These are phyloP conservation scores for Lachnellula arida DNA, from an alignment of 2,329 filamentous ascomycete species.

Conservation along the genomic window DNA sequence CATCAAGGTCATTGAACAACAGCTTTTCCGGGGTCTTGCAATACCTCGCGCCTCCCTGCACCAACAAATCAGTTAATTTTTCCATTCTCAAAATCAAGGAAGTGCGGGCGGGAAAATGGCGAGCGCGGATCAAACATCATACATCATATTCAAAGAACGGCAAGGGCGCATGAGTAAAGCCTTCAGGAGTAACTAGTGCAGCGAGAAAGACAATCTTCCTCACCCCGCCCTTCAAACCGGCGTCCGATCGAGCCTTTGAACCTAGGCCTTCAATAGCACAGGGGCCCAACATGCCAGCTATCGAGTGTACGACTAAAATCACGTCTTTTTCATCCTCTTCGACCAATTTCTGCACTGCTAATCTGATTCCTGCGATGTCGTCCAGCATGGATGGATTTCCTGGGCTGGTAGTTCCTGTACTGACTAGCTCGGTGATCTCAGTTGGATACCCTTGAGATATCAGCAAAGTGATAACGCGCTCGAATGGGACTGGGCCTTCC, in stretches of 20 bases:
- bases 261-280: slow-evolving; percentile 22
- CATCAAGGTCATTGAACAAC: slow-evolving; percentile 9
- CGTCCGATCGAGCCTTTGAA: not conserved
- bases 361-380: slow-evolving; percentile 21
- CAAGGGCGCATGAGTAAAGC: slow-evolving; percentile 9
- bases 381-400: slow-evolving; percentile 20
- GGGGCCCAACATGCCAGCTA: slow-evolving; percentile 21
- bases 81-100: not conserved
- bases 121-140: not conserved
- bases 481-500: slow-evolving; percentile 23
- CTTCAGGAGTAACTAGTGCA: slow-evolving; percentile 17
- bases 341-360: slow-evolving; percentile 13
- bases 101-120: not conserved
- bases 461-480: slow-evolving; percentile 9
- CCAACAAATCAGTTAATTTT: not conserved
- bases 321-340: slow-evolving; percentile 18
- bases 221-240: slow-evolving; percentile 18
- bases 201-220: slow-evolving; percentile 21
- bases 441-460: slow-evolving; percentile 3
- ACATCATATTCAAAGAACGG: slow-evolving; percentile 21
- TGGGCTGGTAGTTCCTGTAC: slow-evolving; percentile 20
- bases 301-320: slow-evolving; percentile 19
- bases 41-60: not conserved
- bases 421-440: slow-evolving; percentile 6
- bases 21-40: not conserved